Conservation (phyloP, 2,329 filamentous ascomycete species). For the Teratosphaeria viscida region DNA sequence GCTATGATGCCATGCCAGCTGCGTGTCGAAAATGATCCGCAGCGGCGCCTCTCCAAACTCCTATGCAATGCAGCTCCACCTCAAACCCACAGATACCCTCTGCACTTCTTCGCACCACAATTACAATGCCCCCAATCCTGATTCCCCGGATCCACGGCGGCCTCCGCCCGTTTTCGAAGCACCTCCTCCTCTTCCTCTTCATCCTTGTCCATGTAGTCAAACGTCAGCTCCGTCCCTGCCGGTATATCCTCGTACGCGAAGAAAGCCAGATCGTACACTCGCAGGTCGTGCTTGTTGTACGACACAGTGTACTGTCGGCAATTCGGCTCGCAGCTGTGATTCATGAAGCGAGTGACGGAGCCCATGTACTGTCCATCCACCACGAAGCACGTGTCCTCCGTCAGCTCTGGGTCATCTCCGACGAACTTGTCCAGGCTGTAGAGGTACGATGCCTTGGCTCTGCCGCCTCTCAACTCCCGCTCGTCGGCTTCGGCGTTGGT, state of each 20-base stretch:
- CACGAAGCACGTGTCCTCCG: slow-evolving; percentile 31
- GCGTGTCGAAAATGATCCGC: not conserved
- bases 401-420: slow-evolving; percentile 42
- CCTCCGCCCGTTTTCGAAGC: slow-evolving; percentile 22
- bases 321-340: slow-evolving; percentile 72
- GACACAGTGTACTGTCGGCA: slow-evolving; percentile 69
- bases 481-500: slow-evolving; percentile 49
- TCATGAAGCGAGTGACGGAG: slow-evolving; percentile 70
- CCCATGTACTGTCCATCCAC: slow-evolving; percentile 64
- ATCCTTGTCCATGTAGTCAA: slow-evolving; percentile 65
- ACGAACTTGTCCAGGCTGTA: slow-evolving; percentile 73
- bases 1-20: not conserved
- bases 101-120: slow-evolving; percentile 56
- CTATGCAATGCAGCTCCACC: not conserved
- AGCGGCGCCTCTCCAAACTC: not conserved
- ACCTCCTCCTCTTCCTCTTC: slow-evolving; percentile 30
- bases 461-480: slow-evolving; percentile 49
- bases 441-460: slow-evolving; percentile 66
- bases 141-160: slow-evolving; percentile 41
- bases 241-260: slow-evolving; percentile 60
- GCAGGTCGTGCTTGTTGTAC: slow-evolving; percentile 63
- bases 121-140: slow-evolving; percentile 33
- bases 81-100: slow-evolving; percentile 55
- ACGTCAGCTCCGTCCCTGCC: slow-evolving; percentile 60
- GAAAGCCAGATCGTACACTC: slow-evolving; percentile 65